Evolutionary conservation across 768 basidiomycete genomes (phyloP), one percentile per base, ranked within the genome.

Genomic region (Mycena olivaceomarginata): DNA sequence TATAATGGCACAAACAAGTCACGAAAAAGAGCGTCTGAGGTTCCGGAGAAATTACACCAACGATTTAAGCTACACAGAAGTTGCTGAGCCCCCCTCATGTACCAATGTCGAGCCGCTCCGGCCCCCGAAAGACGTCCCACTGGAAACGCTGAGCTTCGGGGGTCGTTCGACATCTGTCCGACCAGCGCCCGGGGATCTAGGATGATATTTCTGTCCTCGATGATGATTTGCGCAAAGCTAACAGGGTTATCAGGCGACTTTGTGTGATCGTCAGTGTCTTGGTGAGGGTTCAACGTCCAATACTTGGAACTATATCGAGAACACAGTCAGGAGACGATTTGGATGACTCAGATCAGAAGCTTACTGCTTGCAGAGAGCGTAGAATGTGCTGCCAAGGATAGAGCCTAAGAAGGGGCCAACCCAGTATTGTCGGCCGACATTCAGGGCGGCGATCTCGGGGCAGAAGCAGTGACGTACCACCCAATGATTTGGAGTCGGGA

Each of bases 321-420:
- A 25, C 25, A 12, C 57, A 53, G 41, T 77, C 40, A 74, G 43
- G n/a, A 65, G 67, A 70, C 46, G 37, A 31, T n/a, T n/a, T 40
- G 22, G 31, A 68, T 25, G 25, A 62, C 12, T 4, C 25, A 15
- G 37, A 7, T 7, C 31, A 18, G 48, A 43, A 67, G 59, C 85
- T 77, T 71, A 85, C 87, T 85, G 84, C 82, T 94, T 94, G 74
- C 94, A 87, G 22, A 89, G 76, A 45, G 87, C 82, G 81, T 94
- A 95, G 80, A 95, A 88, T 8, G 81, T 88, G 18, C 90, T 87
- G 43, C 86, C 93, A 11, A 95, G 86, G 12, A 95, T 82, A 7
- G 93, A 89, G 41, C 95, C 94, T 25, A 95, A 86, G 70, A 90
- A 90, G 0, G 94, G 94, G 51, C 95, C 94, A 11, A 94, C 84